Conservation (phyloP, 2,329 filamentous ascomycete genomes). For the Hypoxylon sp. region DNA sequence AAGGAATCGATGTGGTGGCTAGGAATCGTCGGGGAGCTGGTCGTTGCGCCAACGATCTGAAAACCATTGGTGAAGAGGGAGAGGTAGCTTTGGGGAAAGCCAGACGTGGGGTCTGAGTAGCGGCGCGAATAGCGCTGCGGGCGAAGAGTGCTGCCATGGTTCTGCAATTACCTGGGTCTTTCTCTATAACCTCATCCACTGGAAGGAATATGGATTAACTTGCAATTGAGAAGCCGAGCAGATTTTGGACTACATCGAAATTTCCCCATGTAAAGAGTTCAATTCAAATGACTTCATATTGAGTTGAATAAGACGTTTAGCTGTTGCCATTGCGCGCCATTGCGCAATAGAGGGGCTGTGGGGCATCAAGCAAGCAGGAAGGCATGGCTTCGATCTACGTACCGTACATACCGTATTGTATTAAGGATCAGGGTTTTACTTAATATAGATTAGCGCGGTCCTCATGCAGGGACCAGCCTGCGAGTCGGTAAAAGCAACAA, state of each 20-base stretch:
- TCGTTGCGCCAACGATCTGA: background rate
- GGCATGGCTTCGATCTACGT: background rate
- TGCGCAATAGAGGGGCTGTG: constrained; percentile 20
- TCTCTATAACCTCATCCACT: background rate
- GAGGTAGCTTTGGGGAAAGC: constrained; percentile 30
- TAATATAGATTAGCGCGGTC: background rate
- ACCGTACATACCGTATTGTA: background rate
- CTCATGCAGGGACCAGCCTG: constrained; percentile 37
- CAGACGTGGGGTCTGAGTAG: constrained; percentile 28
- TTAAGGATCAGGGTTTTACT: constrained; percentile 1
- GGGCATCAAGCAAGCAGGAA: constrained; percentile 3
- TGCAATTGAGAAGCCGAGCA: background rate
- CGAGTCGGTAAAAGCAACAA: constrained; percentile 11
- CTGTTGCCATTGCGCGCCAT: constrained; percentile 1
- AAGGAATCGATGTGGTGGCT: constrained; percentile 10
- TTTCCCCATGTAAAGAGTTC: background rate
- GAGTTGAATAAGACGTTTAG: background rate
- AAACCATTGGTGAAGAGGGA: background rate
- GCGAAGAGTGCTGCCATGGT: constrained; percentile 29
- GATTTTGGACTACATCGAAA: background rate
- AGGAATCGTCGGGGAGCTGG: constrained; percentile 21
- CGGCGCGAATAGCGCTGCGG: constrained; percentile 30
- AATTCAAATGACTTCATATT: constrained; percentile 12
- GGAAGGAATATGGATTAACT: background rate
- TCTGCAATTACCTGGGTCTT: background rate